Conservation (phyloP, 78 protist genomes). For the Trichosphaerium sp. region DNA sequence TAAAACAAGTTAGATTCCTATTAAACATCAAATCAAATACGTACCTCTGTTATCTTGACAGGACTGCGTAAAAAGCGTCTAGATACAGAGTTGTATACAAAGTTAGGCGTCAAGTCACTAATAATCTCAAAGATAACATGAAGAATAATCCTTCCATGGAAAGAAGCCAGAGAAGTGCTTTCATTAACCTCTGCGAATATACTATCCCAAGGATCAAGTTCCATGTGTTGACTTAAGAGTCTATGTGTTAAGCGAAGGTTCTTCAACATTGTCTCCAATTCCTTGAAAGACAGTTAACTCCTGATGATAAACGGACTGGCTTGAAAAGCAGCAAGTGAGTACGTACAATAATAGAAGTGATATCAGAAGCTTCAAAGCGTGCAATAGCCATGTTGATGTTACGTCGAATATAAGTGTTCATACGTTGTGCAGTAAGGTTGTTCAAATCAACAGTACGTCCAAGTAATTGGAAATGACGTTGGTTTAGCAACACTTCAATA, state of each 20-base stretch:
- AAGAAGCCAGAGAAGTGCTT: slow-evolving; percentile 48
- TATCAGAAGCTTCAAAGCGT: slow-evolving; percentile 47
- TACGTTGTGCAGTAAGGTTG: slow-evolving; percentile 60
- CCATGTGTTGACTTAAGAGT: slow-evolving; percentile 26
- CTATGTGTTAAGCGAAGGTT: slow-evolving; percentile 41
- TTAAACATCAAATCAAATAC: background rate
- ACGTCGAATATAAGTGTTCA: slow-evolving; percentile 25
- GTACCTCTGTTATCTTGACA: slow-evolving; percentile 18
- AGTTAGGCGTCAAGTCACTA: slow-evolving; percentile 60
- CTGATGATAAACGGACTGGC: background rate
- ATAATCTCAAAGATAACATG: slow-evolving; percentile 48
- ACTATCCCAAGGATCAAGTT: slow-evolving; percentile 51
- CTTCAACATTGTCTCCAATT: slow-evolving; percentile 42
- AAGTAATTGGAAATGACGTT: slow-evolving; percentile 48
- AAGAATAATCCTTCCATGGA: slow-evolving; percentile 51
- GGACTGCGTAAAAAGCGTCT: slow-evolving; percentile 60
- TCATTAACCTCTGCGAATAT: slow-evolving; percentile 60
- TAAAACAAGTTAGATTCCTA: background rate
- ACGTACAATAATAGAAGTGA: slow-evolving; percentile 29
- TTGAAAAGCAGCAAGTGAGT: too few relatives aligned
- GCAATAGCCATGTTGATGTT: slow-evolving; percentile 57
- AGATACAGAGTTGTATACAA: slow-evolving; percentile 31
- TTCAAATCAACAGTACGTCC: slow-evolving; percentile 63
- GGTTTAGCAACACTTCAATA: slow-evolving; percentile 54
- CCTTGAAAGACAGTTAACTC: background rate